Conservation (phyloP, 140 eudicot species). For the Ambrosia hybrid region DNA sequence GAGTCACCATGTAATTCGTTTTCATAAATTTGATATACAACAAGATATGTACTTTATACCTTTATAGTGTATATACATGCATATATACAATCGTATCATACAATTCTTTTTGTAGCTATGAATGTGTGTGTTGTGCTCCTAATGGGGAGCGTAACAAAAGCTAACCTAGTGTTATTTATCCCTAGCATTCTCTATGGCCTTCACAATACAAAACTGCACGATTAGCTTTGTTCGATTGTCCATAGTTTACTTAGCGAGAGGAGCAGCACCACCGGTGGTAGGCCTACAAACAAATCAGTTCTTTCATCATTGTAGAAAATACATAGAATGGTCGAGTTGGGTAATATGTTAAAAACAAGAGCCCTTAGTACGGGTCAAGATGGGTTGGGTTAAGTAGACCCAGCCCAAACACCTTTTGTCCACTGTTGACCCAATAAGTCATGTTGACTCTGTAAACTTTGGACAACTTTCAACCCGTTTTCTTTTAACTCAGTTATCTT, state of each 20-base stretch:
- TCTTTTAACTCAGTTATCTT: too few relatives aligned
- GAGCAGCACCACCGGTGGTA: constrained; percentile 75
- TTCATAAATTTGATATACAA: too few relatives aligned
- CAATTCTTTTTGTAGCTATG: not conserved
- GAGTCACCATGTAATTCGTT: too few relatives aligned
- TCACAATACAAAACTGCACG: constrained; percentile 27
- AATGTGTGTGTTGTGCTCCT: not conserved
- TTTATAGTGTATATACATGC: not conserved
- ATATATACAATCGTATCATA: constrained; percentile 4
- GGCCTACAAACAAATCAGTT: constrained; percentile 48
- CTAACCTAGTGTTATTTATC: constrained; percentile 29
- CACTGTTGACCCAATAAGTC: too few relatives aligned
- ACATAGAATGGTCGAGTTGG: not conserved
- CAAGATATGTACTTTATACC: not conserved
- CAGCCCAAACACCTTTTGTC: not conserved
- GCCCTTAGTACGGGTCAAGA: not conserved
- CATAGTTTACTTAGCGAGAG: constrained; percentile 35
- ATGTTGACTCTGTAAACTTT: too few relatives aligned
- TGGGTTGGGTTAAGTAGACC: not conserved
- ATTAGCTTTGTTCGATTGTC: constrained; percentile 3
- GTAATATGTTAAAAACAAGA: not conserved
- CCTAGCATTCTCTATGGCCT: constrained; percentile 26
- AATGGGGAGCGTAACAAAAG: constrained; percentile 4
- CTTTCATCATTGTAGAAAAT: constrained; percentile 3
- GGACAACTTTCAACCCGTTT: too few relatives aligned